Evolutionary conservation across 78 protist species (phyloP), one percentile per base, ranked within the genome.

Genomic region (Parvularia atlantis): DNA sequence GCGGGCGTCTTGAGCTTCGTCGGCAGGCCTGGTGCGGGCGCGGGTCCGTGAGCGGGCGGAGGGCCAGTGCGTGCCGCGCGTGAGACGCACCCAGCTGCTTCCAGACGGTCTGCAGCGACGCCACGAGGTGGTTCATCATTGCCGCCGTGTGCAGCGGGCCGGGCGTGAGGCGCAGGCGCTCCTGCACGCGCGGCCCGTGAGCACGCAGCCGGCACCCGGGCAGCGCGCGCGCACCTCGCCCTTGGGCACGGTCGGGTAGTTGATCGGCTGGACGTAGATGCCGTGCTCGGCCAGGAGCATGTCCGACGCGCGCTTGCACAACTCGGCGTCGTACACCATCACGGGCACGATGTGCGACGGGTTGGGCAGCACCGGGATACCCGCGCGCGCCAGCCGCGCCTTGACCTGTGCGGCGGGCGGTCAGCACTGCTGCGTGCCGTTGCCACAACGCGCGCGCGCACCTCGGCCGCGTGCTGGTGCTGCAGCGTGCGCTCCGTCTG

Each of bases 251-350:
- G 97, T 89, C 39, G 97, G 97, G 72, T 83, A 85, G 77, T 92
- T 92, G 80, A 92, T 92, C 69, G 89, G 82, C 80, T 92, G 97
- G 17, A 89, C 93, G 54, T 92, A 92, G 62, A 87, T 84, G 35
- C 84, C 69, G 53, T 77, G 77, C 24, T 80, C 53, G 1, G 39
- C 10, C 69, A 92, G 64, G 33, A 92, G 78, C 33, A 72, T 59
- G 69, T 92, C 97, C 22, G 80, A 56, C 73, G 80, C 76, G 40
- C 48, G 46, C 66, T 71, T 72, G 61, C 91, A 87, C 31, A 82
- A 66, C 7, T 28, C 70, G 33, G 91, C 84, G 48, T 92, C 89
- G 69, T 90, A 87, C 35, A 92, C 94, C 56, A 85, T 58, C 44
- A 92, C 74, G 2, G 97, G 97, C 0, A 89, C 88, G 20, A 89